phyloP scores from a whole-genome alignment of 202 grass and related monocot genomes.

The Setaria italica region DNA sequence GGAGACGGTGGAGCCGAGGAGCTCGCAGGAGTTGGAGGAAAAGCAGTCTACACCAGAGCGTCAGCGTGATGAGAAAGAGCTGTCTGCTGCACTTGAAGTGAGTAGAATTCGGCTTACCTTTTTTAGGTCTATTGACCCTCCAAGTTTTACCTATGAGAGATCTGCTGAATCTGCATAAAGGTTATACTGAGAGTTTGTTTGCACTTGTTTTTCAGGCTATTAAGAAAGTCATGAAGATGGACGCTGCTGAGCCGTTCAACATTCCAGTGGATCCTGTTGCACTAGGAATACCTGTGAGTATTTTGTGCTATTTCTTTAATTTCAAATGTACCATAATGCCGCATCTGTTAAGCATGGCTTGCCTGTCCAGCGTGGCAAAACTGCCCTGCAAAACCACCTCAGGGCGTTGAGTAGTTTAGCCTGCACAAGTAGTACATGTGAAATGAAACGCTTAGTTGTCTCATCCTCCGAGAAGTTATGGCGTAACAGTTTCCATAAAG shows the following conservation, averaged over 20 bases:
- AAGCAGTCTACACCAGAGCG: slow-evolving; percentile 45
- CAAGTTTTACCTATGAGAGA: background rate
- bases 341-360: background rate
- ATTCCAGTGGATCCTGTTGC: slow-evolving; percentile 84
- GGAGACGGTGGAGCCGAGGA: slow-evolving; percentile 39
- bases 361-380: background rate
- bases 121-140: slow-evolving; percentile 14
- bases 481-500: background rate
- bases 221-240: slow-evolving; percentile 96
- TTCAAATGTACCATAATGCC: background rate
- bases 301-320: slow-evolving; percentile 31
- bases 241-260: slow-evolving; percentile 93
- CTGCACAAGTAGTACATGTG: background rate
- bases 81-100: slow-evolving; percentile 77
- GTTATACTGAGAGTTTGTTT: background rate
- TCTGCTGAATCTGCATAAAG: slow-evolving; percentile 18
- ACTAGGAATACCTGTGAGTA: slow-evolving; percentile 93
- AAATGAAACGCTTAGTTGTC: background rate
- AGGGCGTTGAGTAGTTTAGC: background rate
- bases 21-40: slow-evolving; percentile 45
- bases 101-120: slow-evolving; percentile 28
- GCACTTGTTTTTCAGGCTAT: slow-evolving; percentile 66
- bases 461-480: slow-evolving; percentile 3
- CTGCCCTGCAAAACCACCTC: background rate
- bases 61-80: slow-evolving; percentile 68